Evolutionary conservation across 305 asterid species (phyloP).

Genomic region (Rubia peregrina): DNA sequence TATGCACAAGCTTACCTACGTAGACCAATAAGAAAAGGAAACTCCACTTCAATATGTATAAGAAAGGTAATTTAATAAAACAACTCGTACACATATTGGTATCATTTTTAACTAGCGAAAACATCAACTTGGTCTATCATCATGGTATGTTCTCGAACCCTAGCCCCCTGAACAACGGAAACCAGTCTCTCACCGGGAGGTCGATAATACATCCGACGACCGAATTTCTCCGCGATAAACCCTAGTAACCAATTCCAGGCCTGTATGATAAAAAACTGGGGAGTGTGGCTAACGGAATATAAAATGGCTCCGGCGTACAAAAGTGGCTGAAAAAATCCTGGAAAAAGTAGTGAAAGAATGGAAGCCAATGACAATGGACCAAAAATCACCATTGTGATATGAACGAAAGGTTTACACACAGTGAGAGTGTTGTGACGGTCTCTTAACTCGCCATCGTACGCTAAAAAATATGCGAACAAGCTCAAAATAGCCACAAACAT

Average conservation of each 20-base stretch:
- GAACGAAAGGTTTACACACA: background rate
- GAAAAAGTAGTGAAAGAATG: conserved; percentile 5
- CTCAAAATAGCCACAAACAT: conserved; percentile 4
- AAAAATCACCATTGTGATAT: background rate
- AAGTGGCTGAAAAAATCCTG: background rate
- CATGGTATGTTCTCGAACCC: background rate
- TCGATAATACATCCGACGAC: background rate
- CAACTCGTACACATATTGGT: background rate
- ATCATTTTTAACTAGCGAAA: background rate
- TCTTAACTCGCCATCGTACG: background rate
- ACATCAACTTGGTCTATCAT: background rate
- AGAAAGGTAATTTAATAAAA: too few species aligned
- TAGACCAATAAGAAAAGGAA: too few species aligned
- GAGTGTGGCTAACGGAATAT: background rate
- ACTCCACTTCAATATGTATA: too few species aligned
- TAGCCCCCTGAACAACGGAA: background rate
- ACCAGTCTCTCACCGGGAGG: background rate
- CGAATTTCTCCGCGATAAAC: background rate
- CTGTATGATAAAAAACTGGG: background rate
- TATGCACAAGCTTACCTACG: too few species aligned
- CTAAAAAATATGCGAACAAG: conserved; percentile 1
- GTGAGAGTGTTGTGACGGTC: background rate
- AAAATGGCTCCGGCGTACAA: background rate
- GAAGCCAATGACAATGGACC: conserved; percentile 2
- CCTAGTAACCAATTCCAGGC: background rate